A percentile compares a stretch with the other conserved stretches of the same genome.
Conservation (phyloP, 1,139 yeast species). For the Geotrichum carabidarum region DNA sequence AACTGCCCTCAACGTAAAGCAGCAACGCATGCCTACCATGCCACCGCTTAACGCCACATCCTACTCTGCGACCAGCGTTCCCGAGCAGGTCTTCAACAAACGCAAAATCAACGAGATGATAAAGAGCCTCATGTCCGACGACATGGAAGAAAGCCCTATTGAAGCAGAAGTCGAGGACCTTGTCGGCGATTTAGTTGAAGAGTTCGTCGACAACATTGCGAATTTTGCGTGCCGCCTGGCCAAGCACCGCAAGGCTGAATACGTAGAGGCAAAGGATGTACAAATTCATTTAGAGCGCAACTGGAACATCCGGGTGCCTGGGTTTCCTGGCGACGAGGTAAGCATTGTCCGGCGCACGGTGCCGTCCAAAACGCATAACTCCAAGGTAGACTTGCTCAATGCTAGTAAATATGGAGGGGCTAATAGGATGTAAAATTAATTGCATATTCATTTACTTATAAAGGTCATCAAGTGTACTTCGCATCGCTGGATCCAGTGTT, state of each 20-base stretch:
- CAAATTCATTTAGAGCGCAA: constrained; percentile 89
- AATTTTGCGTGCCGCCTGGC: constrained; percentile 91
- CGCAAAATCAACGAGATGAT: constrained; percentile 83
- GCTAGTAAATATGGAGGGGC: constrained; percentile 39
- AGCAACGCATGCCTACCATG: constrained; percentile 2
- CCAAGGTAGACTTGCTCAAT: constrained; percentile 61
- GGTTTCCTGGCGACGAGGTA: constrained; percentile 79
- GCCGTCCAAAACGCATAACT: constrained; percentile 66
- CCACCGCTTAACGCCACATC: constrained; percentile 2
- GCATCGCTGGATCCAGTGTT: neutral
- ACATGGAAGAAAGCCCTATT: constrained; percentile 48
- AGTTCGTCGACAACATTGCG: constrained; percentile 87
- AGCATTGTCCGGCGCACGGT: constrained; percentile 77
- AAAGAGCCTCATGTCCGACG: constrained; percentile 77
- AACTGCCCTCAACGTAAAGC: constrained; percentile 8
- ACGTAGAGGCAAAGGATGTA: constrained; percentile 79
- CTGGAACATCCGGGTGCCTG: constrained; percentile 94
- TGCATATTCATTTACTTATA: neutral
- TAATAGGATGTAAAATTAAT: neutral
- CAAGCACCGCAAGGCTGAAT: constrained; percentile 87
- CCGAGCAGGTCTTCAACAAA: constrained; percentile 79
- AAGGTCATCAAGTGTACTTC: too few species aligned
- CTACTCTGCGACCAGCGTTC: constrained; percentile 36
- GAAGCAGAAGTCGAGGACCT: constrained; percentile 98
- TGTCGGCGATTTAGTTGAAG: constrained; percentile 87